Evolutionary conservation across 2,329 filamentous ascomycete species (phyloP).

Genomic region (Monosporascus sp.): DNA sequence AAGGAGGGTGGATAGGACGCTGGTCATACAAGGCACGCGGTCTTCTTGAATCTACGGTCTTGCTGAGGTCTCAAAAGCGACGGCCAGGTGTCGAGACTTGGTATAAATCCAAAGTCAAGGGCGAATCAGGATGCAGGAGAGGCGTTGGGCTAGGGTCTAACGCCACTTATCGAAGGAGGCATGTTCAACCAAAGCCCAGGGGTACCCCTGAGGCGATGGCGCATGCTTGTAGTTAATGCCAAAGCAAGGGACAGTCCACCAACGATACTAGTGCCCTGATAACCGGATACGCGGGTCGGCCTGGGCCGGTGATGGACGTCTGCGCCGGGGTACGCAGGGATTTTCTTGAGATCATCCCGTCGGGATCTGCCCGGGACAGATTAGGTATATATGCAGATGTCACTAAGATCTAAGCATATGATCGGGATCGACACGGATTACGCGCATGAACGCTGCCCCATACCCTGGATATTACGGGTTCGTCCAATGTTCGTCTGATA

Average conservation of each 20-base stretch:
- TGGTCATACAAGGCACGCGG: conserved; percentile 1
- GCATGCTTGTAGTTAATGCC: neutral
- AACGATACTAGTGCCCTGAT: neutral
- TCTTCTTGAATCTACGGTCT: conserved; percentile 4
- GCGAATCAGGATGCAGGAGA: conserved; percentile 4
- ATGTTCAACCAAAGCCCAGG: neutral
- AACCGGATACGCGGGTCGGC: neutral
- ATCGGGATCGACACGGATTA: neutral
- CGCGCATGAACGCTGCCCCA: neutral
- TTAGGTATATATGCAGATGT: neutral
- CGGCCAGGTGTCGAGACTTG: conserved; percentile 4
- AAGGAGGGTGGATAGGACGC: conserved; percentile 3
- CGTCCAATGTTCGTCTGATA: neutral
- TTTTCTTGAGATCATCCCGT: neutral
- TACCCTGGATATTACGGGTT: neutral
- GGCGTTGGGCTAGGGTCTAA: neutral
- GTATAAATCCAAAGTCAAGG: conserved; percentile 3
- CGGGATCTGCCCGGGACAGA: neutral
- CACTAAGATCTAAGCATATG: neutral
- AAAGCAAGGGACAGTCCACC: neutral
- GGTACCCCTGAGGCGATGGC: neutral
- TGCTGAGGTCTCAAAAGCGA: conserved; percentile 3
- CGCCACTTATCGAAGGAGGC: neutral
- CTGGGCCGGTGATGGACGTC: neutral
- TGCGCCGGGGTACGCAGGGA: neutral